Percentiles rank a stretch among this genome's conserved stretches.
Conservation (phyloP, 306 rosid species). For the Cercis canadensis region DNA sequence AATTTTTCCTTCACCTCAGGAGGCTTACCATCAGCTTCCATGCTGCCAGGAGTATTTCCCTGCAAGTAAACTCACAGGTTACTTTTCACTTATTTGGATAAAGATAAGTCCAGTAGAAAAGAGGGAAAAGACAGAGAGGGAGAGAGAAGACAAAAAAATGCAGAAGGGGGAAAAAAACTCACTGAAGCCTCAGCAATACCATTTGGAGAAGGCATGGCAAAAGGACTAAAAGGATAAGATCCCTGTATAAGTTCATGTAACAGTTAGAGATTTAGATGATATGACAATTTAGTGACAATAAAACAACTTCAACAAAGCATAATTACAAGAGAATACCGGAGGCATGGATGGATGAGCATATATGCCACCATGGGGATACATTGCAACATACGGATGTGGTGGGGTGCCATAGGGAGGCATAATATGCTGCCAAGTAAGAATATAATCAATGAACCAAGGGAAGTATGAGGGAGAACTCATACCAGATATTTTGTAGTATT, state of each 20-base stretch:
- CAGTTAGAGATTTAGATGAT: conserved; percentile 24
- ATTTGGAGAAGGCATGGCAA: conserved; percentile 90
- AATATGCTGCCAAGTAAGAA: conserved; percentile 78
- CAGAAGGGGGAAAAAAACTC: conserved; percentile 48
- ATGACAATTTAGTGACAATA: conserved; percentile 36
- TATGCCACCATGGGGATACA: conserved; percentile 99
- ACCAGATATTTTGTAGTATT: conserved; percentile 22
- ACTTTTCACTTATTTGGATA: conserved; percentile 36
- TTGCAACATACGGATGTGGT: conserved; percentile 97
- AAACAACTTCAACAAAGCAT: conserved; percentile 38
- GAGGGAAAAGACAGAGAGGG: conserved; percentile 8
- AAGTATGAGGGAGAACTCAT: conserved; percentile 19
- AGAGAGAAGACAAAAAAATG: conserved; percentile 3
- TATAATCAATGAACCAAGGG: conserved; percentile 21
- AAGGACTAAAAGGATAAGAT: conserved; percentile 96
- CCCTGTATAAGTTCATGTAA: conserved; percentile 62
- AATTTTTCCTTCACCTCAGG: conserved; percentile 88
- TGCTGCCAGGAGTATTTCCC: conserved; percentile 86
- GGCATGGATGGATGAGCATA: conserved; percentile 99
- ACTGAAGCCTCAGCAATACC: conserved; percentile 93
- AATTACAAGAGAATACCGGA: conserved; percentile 66
- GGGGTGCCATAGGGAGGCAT: conserved; percentile 99
- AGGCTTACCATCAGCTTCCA: conserved; percentile 85
- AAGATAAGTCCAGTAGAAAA: conserved; percentile 23
- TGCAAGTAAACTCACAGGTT: conserved; percentile 50